These are phyloP conservation scores for Acaromyces ingoldii DNA, from an alignment of 1,284 basidiomycete species.

Conservation along the genomic window DNA sequence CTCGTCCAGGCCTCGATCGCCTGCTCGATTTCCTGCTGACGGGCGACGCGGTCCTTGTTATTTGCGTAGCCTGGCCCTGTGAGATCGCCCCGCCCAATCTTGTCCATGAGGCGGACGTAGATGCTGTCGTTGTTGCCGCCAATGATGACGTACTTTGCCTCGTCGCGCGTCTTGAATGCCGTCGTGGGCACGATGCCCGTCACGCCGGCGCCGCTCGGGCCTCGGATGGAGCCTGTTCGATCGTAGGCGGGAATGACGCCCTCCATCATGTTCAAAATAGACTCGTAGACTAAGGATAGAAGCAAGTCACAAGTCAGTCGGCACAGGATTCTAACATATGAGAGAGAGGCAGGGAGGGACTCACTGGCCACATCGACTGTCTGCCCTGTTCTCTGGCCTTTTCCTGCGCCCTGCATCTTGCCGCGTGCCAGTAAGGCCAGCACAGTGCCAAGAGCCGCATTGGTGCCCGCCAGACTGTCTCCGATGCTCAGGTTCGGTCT, in stretches of 20 bases:
- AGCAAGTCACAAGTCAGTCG: too few species aligned
- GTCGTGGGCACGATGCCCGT: slow-evolving; percentile 8
- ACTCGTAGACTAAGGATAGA: slow-evolving; percentile 7
- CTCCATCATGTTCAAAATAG: slow-evolving; percentile 9
- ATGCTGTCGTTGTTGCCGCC: slow-evolving; percentile 4
- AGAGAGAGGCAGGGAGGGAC: too few species aligned
- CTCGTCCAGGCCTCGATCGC: slow-evolving; percentile 3
- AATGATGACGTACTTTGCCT: slow-evolving; percentile 1
- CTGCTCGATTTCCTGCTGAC: slow-evolving; percentile 2
- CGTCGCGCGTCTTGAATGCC: neutral
- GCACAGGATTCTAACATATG: too few species aligned
- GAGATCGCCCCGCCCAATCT: slow-evolving; percentile 3
- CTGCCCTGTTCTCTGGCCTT: neutral
- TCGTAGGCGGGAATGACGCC: slow-evolving; percentile 4
- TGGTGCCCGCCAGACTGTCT: slow-evolving; percentile 1
- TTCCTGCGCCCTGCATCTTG: neutral
- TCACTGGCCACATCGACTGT: slow-evolving; percentile 5
- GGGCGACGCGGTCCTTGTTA: slow-evolving; percentile 1
- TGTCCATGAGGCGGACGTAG: slow-evolving; percentile 3
- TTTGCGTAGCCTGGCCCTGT: neutral
- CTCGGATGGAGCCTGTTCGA: slow-evolving; percentile 3
- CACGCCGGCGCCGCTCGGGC: slow-evolving; percentile 4
- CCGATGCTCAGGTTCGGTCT: slow-evolving; percentile 4
- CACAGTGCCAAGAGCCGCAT: slow-evolving; percentile 4
- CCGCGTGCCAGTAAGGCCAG: slow-evolving; percentile 5